Base-by-base conservation (phyloP, 805 yeast species). In the Pichia occidentalis region DNA sequence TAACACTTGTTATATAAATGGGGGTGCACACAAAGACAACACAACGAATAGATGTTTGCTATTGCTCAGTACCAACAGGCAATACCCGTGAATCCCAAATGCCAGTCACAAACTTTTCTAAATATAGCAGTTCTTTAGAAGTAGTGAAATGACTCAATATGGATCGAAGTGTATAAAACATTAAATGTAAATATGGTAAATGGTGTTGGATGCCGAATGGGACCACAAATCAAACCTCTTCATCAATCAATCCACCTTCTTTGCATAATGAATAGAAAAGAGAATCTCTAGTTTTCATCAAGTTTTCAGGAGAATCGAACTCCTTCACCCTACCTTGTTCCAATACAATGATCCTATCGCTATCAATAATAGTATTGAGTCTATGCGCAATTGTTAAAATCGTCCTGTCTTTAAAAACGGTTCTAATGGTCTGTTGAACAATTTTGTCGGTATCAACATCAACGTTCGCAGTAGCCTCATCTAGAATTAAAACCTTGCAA, bases 401-500 rank as follows among this genome's bases (percentile, higher is more conserved):
- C 0, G 94, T 84, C 57, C 87, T 71, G 37, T 81, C 80, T 46
- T 75, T 73, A 54, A 84, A 84, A 29, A 83, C 86, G 1, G 69
- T 61, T 60, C 92, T 70, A 36, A 84, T 84, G 2, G 95, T 84
- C 44, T 80, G 75, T 63, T 84, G 94, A 36, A 84, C 69, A 39
- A 83, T 71, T 44, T 75, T 64, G 59, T 84, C 95, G 3, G 95
- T 84, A 54, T 82, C 85, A 25, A 83, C 88, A 60, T 84, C 95
- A 36, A 84, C 92, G 5, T 90, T 87, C 4, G 95, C 92, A 3
- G 95, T 84, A 10, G 94, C 94, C 60, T 84, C 95, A 59, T 84
- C 95, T 51, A 84, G 61, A 7, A 84, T 77, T 45, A 84, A 65
- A 29, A 84, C 71, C 43, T 77, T 74, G 32, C 53, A 45, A 6